Evolutionary conservation across 2,329 filamentous ascomycete species (phyloP).

Genomic region (Alternaria panax): DNA sequence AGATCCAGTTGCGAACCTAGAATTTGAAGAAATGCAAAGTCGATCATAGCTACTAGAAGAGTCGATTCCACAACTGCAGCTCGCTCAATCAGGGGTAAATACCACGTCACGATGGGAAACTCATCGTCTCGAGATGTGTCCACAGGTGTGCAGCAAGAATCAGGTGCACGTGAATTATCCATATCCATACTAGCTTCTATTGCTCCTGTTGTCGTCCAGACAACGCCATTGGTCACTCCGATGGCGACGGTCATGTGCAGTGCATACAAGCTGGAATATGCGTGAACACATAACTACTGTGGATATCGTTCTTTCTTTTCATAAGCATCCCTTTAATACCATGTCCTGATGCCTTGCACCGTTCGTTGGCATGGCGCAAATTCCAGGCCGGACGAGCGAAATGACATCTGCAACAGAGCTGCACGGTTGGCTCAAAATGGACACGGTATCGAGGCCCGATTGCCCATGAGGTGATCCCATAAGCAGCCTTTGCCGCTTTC

Average conservation of each 20-base stretch:
- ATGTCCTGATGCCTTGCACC: slow-evolving; percentile 4
- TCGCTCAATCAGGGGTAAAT: not conserved
- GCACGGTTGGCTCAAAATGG: slow-evolving; percentile 20
- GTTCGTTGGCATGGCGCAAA: slow-evolving; percentile 10
- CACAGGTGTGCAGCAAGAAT: not conserved
- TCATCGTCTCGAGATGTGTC: not conserved
- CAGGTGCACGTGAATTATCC: not conserved
- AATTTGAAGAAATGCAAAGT: not conserved
- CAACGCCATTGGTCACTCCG: not conserved
- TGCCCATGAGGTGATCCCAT: slow-evolving; percentile 8
- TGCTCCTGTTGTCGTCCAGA: not conserved
- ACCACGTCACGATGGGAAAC: not conserved
- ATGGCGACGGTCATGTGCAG: slow-evolving; percentile 1
- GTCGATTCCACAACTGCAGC: not conserved
- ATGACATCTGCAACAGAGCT: slow-evolving; percentile 16
- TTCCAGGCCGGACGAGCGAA: slow-evolving; percentile 9
- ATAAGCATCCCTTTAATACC: not conserved
- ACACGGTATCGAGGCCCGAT: slow-evolving; percentile 14
- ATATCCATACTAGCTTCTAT: not conserved
- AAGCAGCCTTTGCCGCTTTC: slow-evolving; percentile 7
- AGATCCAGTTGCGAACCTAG: not conserved
- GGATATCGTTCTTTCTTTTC: not conserved
- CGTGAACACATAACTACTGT: not conserved
- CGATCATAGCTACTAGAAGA: not conserved
- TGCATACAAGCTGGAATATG: not conserved